phyloP scores from a whole-genome alignment of 2,329 filamentous ascomycete species.

The Fusarium protoensiforme region DNA sequence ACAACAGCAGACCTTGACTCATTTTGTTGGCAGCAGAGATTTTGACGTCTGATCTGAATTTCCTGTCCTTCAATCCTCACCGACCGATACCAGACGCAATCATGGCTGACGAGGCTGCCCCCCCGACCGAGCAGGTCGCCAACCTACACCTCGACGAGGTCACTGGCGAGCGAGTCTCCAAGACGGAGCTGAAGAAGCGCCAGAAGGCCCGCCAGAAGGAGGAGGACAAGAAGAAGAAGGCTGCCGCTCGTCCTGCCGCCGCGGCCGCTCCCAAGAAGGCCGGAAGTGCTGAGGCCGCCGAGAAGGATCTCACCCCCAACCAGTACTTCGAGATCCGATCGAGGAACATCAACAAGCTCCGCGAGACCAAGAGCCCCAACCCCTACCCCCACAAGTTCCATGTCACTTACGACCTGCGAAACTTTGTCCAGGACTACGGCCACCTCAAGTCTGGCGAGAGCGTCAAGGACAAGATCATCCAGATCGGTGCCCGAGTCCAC shows the following conservation, averaged over 20 bases:
- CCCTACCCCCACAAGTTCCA: constrained; percentile 91
- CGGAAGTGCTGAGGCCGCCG: constrained; percentile 68
- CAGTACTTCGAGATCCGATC: constrained; percentile 97
- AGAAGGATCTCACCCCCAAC: constrained; percentile 68
- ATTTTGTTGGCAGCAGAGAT: constrained; percentile 30
- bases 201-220: constrained; percentile 91
- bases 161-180: constrained; percentile 88
- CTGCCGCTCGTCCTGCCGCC: constrained; percentile 80
- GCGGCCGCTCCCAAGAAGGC: constrained; percentile 65
- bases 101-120: constrained; percentile 48
- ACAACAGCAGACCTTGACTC: constrained; percentile 38
- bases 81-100: constrained; percentile 35
- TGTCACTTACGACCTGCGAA: constrained; percentile 81
- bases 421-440: constrained; percentile 82
- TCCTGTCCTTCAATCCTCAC: background rate
- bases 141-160: constrained; percentile 91
- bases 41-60: constrained; percentile 26
- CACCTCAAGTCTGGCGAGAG: constrained; percentile 89
- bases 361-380: constrained; percentile 52
- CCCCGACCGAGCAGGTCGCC: constrained; percentile 63
- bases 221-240: constrained; percentile 89
- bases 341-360: constrained; percentile 70
- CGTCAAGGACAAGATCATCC: constrained; percentile 78
- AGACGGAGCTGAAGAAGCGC: constrained; percentile 93
- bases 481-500: constrained; percentile 88